Base-by-base conservation (phyloP, 306 rosid species). In the Acacia crassicarpa region DNA sequence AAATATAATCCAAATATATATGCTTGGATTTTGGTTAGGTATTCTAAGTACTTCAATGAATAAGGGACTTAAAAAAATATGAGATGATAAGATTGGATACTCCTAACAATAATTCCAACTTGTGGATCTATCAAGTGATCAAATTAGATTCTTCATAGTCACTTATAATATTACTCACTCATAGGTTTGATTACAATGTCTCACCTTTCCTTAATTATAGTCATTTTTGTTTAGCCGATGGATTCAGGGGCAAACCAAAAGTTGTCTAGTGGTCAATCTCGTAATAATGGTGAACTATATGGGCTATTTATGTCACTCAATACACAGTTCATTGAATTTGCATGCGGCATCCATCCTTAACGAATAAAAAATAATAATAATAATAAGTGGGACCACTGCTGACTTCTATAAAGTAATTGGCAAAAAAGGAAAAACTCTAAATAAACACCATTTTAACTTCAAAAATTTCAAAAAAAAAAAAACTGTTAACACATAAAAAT, bases 311-410 rank as follows among this genome's bases (percentile, higher is more conserved):
- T 49, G 77, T 46, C 19, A 78, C 23, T 44, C 25, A 67, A 49
- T 27, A 61, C 58, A 35, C 83, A 49, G 56, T 45, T 83, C 82
- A 84, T 71, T 77, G 41, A 80, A 45, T 67, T 74, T 72, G 74
- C 85, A 75, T 88, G 84, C 67, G 78, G 25, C 76, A 69, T 56
- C 19, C 74, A 69, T 56, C 19, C 74, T 82, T 82, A 67, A 76
- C 61, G 75, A 44, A n/a, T 56, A 2, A 20, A 70, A 65, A n/a
- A n/a, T n/a, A n/a, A n/a, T n/a, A n/a, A n/a, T n/a, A n/a, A 53
- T 54, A 62, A 45, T 8, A 20, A 6, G 33, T 15, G 90, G 90
- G 65, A 70, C 89, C 87, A 76, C 83, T 63, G 69, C 79, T 80
- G 78, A 84, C 84, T 65, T 71, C 22, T 63, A 41, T 59, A 27